Evolutionary conservation across 1,284 basidiomycete species (phyloP), one percentile per base, ranked within the genome.

Genomic region (Ceratobasidium sp.): DNA sequence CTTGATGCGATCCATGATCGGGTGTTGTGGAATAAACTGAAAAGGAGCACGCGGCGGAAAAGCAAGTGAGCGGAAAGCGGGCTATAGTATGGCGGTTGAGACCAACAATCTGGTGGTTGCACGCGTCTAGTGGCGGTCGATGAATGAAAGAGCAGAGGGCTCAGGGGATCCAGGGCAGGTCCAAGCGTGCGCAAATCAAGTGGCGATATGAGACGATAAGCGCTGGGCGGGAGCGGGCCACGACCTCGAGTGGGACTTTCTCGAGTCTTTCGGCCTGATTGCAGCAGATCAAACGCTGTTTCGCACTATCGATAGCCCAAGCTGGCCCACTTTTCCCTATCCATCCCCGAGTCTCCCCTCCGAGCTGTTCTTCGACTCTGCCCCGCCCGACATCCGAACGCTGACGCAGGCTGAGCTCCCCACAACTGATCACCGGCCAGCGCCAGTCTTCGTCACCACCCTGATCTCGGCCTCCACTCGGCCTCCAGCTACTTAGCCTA

Each of bases 291-390:
- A 69, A 54, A 71, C 53, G 54, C 68, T 58, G 54, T 71, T 71
- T 58, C 37, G 34, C 34, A 34, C 39, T 58, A 71, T 59, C 54
- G 66, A 72, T 72, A 59, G 68, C 68, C 68, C 68, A 72, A 72
- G 43, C 68, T 72, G 68, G 68, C 68, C 68, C 54, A n/a, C 24
- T 29, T 29, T 61, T 31, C 14, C 31, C 43, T n/a, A 29, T n/a
- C 49, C 54, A 31, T 39, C 56, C 56, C 22, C 56, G 22, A 19
- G 56, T 56, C 68, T 24, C 68, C 58, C 24, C 31, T 11, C 22
- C 53, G 24, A 62, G 59, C 59, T 41, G 27, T 56, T 43, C 29
- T 58, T 61, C 41, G 48, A 66, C 64, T 61, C n/a, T 43, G 29
- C 29, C 29, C 61, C 49, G 68, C 29, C 43, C 53, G 39, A 53